Evolutionary conservation across 768 basidiomycete species (phyloP).

Genomic region (Phanerodontia chrysosporium): DNA sequence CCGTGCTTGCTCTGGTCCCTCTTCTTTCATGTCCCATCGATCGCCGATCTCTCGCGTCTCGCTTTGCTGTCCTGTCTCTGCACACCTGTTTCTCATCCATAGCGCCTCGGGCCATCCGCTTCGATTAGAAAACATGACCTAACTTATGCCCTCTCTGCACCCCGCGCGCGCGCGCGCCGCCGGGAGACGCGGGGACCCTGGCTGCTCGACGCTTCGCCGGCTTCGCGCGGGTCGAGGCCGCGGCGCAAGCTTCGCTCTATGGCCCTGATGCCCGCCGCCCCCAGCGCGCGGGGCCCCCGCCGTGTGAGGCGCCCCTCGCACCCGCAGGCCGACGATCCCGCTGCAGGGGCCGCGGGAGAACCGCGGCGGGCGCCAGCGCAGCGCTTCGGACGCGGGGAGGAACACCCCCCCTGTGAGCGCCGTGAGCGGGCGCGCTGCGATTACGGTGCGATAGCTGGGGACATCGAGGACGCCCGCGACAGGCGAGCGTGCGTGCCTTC

Average conservation of each 20-base stretch:
- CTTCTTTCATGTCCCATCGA: neutral
- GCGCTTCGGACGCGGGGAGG: no score
- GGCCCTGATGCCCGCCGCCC: neutral
- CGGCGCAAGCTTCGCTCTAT: neutral
- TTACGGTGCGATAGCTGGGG: neutral
- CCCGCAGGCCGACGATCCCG: neutral
- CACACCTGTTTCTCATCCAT: neutral
- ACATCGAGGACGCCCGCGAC: no score
- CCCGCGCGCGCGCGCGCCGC: neutral
- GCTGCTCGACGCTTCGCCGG: neutral
- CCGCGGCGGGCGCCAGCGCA: no score
- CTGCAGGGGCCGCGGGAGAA: neutral
- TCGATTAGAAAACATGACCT: neutral
- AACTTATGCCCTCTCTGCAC: neutral
- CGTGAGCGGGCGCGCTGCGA: no score
- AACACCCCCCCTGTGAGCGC: neutral
- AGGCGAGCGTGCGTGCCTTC: no score
- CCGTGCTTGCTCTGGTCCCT: neutral
- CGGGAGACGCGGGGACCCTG: neutral
- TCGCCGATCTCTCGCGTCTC: neutral
- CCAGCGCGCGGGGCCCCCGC: neutral
- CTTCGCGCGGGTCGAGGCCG: neutral
- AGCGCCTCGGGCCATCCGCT: neutral
- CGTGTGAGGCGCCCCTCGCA: no score
- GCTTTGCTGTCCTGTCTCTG: neutral